phyloP scores from a whole-genome alignment of 2,329 filamentous ascomycete genomes.

The Cladosporium sphaerospermum region DNA sequence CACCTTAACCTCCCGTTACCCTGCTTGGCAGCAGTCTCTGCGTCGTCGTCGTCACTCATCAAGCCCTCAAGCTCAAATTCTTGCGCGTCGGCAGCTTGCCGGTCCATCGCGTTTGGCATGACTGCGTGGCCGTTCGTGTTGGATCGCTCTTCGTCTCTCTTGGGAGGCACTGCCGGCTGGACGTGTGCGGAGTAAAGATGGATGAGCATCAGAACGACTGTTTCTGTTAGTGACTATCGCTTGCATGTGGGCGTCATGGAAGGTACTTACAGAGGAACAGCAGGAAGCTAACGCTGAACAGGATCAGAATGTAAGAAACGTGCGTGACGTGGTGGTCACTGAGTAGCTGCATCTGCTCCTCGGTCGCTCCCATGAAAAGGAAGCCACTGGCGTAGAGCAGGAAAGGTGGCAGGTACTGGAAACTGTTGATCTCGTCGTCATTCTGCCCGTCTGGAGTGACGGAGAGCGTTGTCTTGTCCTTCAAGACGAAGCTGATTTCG shows the following conservation, averaged over 20 bases:
- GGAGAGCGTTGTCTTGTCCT: constrained; percentile 51
- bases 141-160: constrained; percentile 25
- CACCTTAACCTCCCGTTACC: constrained; percentile 2
- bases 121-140: constrained; percentile 41
- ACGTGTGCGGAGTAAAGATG: constrained; percentile 68
- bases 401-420: constrained; percentile 33
- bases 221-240: background rate
- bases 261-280: constrained; percentile 68
- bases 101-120: constrained; percentile 38
- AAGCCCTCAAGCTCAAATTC: constrained; percentile 91
- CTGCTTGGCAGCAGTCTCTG: constrained; percentile 13
- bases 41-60: constrained; percentile 79
- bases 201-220: constrained; percentile 76
- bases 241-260: background rate
- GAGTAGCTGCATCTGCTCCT: constrained; percentile 86
- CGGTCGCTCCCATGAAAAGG: constrained; percentile 94
- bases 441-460: constrained; percentile 24
- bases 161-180: constrained; percentile 36
- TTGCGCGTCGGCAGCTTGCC: constrained; percentile 69
- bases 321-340: constrained; percentile 71
- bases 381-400: constrained; percentile 88
- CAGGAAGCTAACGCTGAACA: constrained; percentile 85
- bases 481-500: constrained; percentile 82
- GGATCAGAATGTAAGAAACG: constrained; percentile 84
- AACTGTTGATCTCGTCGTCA: constrained; percentile 46